Base-by-base conservation (phyloP, 345 rosid species). In the Crucihimalaya himalaica region DNA sequence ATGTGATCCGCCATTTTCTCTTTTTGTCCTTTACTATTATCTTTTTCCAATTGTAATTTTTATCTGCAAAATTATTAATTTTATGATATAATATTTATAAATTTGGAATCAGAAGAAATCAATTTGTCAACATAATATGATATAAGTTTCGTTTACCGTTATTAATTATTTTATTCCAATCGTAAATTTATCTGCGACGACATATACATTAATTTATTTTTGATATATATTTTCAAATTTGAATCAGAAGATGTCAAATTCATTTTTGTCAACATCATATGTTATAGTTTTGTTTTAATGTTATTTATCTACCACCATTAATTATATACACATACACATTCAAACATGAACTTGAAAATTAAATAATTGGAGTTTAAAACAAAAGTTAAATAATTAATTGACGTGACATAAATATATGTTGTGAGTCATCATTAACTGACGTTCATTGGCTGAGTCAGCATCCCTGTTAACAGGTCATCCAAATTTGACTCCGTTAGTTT, bases 1-100 rank as follows among this genome's bases (percentile, higher is more conserved):
- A 61, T 59, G 51, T 71, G 75, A 71, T 39, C 52, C 39, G 2
- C 31, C 51, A n/a, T 8, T 35, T 35, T 10, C 40, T 47, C 15
- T 25, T 1, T 2, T 46, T 21, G 37, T 46, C 40, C 32, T 32
- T 46, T 46, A 27, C 50, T 46, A 3, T 59, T 58, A 11, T 3
- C 50, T 2, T 34, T 42, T 27, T 34, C 5, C 7, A 55, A 0
- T 55, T 55, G 23, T 55, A 55, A 35, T 4, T 56, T 56, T 31
- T 56, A 31, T 54, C 34, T 52, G 54, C 29, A 15, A 50, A 13
- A 50, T 2, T 2, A 0, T 2, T 48, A 21, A 21, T 21, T 23
- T 23, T 23, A 23, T 23, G 2, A 23, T 23, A 23, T 23, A 23
- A 23, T 23, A 2, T 23, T 23, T 23, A 23, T 0, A 23, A 23